A percentile compares a stretch with the other conserved stretches of the same genome.
phyloP scores from a whole-genome alignment of 768 basidiomycete species.

The Auricularia sp. region DNA sequence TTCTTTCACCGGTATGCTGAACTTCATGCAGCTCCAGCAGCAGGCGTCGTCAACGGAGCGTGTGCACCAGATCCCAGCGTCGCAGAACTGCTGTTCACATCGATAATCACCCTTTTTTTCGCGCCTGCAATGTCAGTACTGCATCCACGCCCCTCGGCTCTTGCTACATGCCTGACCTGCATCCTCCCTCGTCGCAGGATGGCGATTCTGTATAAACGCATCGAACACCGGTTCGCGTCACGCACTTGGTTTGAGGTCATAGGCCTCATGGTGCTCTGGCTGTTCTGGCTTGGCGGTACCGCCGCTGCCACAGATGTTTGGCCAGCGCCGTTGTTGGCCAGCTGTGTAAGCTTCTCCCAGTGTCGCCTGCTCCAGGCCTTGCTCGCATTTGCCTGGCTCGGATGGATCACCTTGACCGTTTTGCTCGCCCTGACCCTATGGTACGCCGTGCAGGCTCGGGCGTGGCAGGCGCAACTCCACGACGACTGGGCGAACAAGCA shows the following conservation, averaged over 20 bases:
- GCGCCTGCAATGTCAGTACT: constrained; percentile 16
- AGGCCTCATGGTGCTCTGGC: constrained; percentile 15
- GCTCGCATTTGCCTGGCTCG: constrained; percentile 23
- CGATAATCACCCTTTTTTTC: constrained; percentile 13
- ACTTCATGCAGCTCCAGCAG: not conserved
- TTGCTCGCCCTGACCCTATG: constrained; percentile 12
- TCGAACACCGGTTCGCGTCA: constrained; percentile 2
- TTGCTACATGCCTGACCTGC: too few species aligned
- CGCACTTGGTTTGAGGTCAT: constrained; percentile 14
- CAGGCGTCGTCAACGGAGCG: not conserved
- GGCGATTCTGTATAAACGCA: not conserved
- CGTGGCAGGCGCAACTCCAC: constrained; percentile 1
- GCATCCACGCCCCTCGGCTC: too few species aligned
- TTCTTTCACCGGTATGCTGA: constrained; percentile 14
- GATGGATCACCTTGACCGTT: constrained; percentile 16
- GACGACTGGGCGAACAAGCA: not conserved
- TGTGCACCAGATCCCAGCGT: constrained; percentile 17
- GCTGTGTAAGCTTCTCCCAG: constrained; percentile 16
- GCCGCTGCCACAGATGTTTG: constrained; percentile 18
- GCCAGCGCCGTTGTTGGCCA: constrained; percentile 14
- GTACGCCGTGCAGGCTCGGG: not conserved
- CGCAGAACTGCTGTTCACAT: constrained; percentile 18
- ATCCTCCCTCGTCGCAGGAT: constrained; percentile 3
- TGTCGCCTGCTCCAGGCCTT: constrained; percentile 21
- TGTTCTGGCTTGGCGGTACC: constrained; percentile 22